Conservation (phyloP, 2,329 filamentous ascomycete species). For the Hypoxylon sp. region DNA sequence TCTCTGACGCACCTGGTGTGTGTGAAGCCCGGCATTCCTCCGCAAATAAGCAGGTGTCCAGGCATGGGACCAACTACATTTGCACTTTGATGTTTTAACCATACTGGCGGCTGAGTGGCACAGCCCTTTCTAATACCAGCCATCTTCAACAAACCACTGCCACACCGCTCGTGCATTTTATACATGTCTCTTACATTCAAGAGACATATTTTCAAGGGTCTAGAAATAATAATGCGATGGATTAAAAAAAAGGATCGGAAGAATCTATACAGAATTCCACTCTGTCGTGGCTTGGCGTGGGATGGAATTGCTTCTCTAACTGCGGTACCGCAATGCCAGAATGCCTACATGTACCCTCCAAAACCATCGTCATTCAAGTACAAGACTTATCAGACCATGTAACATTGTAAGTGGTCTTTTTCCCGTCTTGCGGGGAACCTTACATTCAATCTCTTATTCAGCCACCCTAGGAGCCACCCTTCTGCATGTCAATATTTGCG, state of each 20-base stretch:
- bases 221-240: conserved; percentile 7
- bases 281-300: conserved; percentile 14
- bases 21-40: conserved; percentile 26
- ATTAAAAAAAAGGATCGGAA: background rate
- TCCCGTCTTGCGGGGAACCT: conserved; percentile 32
- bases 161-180: conserved; percentile 16
- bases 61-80: conserved; percentile 27
- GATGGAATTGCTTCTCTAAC: conserved; percentile 34
- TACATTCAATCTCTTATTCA: conserved; percentile 24
- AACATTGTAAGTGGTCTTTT: conserved; percentile 30
- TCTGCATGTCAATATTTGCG: conserved; percentile 36
- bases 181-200: background rate
- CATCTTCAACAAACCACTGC: conserved; percentile 21
- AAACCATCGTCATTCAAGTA: conserved; percentile 11
- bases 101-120: conserved; percentile 33
- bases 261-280: conserved; percentile 17
- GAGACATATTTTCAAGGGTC: conserved; percentile 5
- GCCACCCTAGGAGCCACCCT: conserved; percentile 26
- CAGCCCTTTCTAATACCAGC: conserved; percentile 28
- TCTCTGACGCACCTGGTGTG: conserved; percentile 13
- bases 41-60: conserved; percentile 5
- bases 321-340: conserved; percentile 23
- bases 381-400: background rate
- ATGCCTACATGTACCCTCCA: too few species aligned
- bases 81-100: conserved; percentile 10